Conservation (phyloP, 257 asterid species). For the Solanum neorickii region DNA sequence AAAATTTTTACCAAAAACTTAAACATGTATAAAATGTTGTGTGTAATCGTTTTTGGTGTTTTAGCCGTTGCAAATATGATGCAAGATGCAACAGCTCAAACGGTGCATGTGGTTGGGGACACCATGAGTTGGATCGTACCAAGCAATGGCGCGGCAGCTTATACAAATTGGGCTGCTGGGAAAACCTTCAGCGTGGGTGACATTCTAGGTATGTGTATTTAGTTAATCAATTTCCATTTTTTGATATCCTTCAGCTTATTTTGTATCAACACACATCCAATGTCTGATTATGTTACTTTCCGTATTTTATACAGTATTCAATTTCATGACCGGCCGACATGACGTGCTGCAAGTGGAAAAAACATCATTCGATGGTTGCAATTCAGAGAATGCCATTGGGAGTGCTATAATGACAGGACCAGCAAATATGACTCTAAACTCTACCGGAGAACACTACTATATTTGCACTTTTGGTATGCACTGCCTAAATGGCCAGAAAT, state of each 20-base stretch:
- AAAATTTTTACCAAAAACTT: neutral
- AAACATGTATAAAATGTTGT: neutral
- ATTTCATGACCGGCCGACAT: neutral
- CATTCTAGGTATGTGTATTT: slow-evolving; percentile 6
- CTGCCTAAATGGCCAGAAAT: slow-evolving; percentile 12
- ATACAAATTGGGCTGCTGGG: slow-evolving; percentile 24
- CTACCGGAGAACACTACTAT: slow-evolving; percentile 9
- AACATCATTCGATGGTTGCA: slow-evolving; percentile 6
- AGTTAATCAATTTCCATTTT: neutral
- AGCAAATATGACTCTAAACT: neutral
- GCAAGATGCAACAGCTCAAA: slow-evolving; percentile 16
- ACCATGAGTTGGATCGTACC: slow-evolving; percentile 27
- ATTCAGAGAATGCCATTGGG: neutral
- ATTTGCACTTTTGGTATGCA: slow-evolving; percentile 8
- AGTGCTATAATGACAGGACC: neutral
- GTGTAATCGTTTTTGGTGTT: neutral
- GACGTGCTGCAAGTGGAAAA: slow-evolving; percentile 5
- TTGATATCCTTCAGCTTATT: neutral
- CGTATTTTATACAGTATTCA: neutral
- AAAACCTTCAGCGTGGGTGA: slow-evolving; percentile 28
- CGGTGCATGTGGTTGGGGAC: slow-evolving; percentile 23
- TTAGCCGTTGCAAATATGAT: neutral
- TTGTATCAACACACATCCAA: neutral
- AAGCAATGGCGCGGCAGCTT: slow-evolving; percentile 1
- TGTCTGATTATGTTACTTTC: neutral